Conservation (phyloP, 805 yeast species). For the Kazachstania viticola region DNA sequence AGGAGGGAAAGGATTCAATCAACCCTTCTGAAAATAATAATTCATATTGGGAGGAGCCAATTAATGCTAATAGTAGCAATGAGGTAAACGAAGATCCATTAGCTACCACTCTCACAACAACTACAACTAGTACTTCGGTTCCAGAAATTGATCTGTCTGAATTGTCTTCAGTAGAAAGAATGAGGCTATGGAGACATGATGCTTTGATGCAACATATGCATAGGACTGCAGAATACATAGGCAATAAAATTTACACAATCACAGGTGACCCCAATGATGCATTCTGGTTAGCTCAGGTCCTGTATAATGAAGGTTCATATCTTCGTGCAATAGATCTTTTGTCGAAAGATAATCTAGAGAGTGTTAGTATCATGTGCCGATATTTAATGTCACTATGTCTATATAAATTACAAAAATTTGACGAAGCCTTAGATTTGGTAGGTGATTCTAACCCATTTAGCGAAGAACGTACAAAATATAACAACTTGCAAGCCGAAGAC, state of each 20-base stretch:
- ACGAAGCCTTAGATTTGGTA: constrained; percentile 76
- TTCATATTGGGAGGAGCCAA: no score
- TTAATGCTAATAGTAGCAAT: not conserved
- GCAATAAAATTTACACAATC: constrained; percentile 76
- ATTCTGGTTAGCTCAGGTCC: constrained; percentile 90
- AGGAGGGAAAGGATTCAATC: no score
- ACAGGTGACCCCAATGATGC: constrained; percentile 89
- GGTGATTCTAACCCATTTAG: constrained; percentile 74
- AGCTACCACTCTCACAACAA: constrained; percentile 10
- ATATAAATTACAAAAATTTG: constrained; percentile 64
- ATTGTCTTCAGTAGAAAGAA: constrained; percentile 66
- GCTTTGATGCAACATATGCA: constrained; percentile 88
- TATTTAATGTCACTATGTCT: constrained; percentile 70
- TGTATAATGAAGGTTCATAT: constrained; percentile 64
- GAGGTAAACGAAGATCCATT: not conserved
- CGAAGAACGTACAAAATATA: constrained; percentile 11
- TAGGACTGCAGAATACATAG: constrained; percentile 79
- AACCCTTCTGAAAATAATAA: no score
- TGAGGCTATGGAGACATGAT: constrained; percentile 87
- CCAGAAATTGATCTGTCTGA: constrained; percentile 19
- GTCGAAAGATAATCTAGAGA: constrained; percentile 40
- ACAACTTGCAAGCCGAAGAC: constrained; percentile 29
- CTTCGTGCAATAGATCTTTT: constrained; percentile 68
- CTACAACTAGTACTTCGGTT: constrained; percentile 11
- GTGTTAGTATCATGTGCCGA: constrained; percentile 58